phyloP scores from a whole-genome alignment of 306 rosid genomes.

The Amphicarpaea edgeworthii region DNA sequence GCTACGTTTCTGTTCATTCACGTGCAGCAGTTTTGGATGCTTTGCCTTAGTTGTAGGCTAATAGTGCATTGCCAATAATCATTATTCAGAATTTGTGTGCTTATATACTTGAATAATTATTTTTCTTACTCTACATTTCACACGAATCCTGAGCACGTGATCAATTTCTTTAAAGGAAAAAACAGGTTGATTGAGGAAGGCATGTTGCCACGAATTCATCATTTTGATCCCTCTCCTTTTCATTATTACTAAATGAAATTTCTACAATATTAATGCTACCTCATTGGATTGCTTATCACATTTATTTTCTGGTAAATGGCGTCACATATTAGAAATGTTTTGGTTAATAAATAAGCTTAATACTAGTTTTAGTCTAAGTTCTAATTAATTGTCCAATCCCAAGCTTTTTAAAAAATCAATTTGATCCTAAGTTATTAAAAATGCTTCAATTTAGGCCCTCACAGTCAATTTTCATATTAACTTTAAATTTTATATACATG shows the following conservation, averaged over 20 bases:
- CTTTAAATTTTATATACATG: no score
- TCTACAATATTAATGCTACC: background rate
- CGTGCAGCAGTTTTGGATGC: conserved; percentile 43
- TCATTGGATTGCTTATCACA: background rate
- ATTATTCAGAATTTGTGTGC: conserved; percentile 8
- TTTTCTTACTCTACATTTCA: conserved; percentile 12
- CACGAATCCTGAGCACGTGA: conserved; percentile 17
- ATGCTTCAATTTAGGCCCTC: no score
- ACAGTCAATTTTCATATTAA: no score
- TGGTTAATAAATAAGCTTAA: background rate
- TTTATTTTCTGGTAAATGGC: background rate
- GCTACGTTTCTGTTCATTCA: conserved; percentile 38
- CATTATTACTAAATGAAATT: background rate
- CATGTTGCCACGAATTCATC: background rate
- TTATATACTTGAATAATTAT: conserved; percentile 17
- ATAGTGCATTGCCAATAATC: conserved; percentile 16
- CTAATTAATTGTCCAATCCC: no score
- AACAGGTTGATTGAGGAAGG: background rate
- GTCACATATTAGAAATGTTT: no score
- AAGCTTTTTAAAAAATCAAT: no score
- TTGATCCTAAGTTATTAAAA: no score
- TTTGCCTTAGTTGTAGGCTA: conserved; percentile 46
- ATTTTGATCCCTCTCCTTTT: background rate
- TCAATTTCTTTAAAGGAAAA: background rate
- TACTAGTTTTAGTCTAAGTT: background rate